phyloP scores from a whole-genome alignment of 306 rosid genomes.

The Ammopiptanthus mongolicus region DNA sequence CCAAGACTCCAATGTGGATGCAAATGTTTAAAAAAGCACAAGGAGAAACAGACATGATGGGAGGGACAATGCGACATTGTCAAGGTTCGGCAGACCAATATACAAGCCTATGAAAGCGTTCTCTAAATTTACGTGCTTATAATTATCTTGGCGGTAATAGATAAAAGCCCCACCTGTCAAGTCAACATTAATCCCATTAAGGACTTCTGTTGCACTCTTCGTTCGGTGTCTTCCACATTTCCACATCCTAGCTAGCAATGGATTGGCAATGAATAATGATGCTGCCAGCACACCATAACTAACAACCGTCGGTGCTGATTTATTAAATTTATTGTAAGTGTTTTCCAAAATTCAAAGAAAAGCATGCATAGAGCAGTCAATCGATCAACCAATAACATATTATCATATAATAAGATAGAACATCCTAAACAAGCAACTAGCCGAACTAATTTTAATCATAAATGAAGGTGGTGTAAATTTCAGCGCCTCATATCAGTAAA shows the following conservation, averaged over 20 bases:
- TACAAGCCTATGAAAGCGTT: no score
- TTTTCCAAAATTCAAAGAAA: no score
- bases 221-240: slow-evolving; percentile 10
- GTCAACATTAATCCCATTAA: background rate
- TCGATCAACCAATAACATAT: slow-evolving; percentile 12
- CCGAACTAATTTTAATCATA: no score
- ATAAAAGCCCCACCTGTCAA: no score
- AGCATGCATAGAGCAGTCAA: background rate
- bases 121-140: no score
- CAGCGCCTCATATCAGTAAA: no score
- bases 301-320: no score
- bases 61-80: background rate
- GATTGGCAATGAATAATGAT: no score
- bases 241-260: background rate
- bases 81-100: background rate
- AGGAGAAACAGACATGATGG: background rate
- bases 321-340: no score
- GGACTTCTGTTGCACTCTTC: background rate
- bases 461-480: no score
- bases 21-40: background rate
- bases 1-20: background rate
- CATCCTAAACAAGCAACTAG: background rate
- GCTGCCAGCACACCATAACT: slow-evolving; percentile 14
- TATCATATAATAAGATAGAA: background rate
- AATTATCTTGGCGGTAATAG: no score